phyloP scores from a whole-genome alignment of 345 rosid genomes.

The Citrus unshiu region DNA sequence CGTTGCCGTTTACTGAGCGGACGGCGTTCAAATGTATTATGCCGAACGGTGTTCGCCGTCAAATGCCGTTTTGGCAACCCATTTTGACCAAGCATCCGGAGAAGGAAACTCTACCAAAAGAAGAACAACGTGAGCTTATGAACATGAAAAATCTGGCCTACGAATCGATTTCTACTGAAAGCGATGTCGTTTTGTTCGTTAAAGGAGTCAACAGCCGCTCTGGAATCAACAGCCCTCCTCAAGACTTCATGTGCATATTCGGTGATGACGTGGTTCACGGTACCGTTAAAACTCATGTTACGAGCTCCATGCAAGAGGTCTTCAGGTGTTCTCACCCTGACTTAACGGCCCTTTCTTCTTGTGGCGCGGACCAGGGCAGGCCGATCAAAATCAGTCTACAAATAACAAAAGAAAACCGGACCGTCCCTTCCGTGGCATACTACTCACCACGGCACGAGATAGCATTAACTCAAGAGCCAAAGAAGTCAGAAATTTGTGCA shows the following conservation, averaged over 20 bases:
- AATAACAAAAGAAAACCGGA: constrained; percentile 20
- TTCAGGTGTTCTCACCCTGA: constrained; percentile 71
- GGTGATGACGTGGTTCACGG: constrained; percentile 14
- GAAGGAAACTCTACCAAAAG: constrained; percentile 3
- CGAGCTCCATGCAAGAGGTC: constrained; percentile 80
- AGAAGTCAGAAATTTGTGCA: constrained; percentile 56
- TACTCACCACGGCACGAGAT: constrained; percentile 38
- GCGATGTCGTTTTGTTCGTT: constrained; percentile 71
- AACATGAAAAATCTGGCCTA: constrained; percentile 55
- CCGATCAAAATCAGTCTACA: constrained; percentile 52
- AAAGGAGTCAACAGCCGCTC: constrained; percentile 72
- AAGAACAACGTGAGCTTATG: constrained; percentile 26
- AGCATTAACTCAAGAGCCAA: neutral
- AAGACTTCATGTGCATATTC: constrained; percentile 58
- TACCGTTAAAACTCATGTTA: constrained; percentile 52
- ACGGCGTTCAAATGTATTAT: constrained; percentile 52
- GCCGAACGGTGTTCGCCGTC: constrained; percentile 48
- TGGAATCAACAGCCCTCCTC: constrained; percentile 44
- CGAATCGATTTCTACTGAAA: constrained; percentile 64
- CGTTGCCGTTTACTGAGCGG: constrained; percentile 45
- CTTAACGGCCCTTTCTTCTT: constrained; percentile 17
- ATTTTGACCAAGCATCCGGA: constrained; percentile 27
- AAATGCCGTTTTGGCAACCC: constrained; percentile 49
- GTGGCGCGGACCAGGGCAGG: constrained; percentile 1
- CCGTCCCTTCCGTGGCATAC: constrained; percentile 67